A percentile compares a stretch with the other conserved stretches of the same genome.
These are phyloP conservation scores for Plasmopara viticola DNA, from an alignment of 352 stramenopile species.

Conservation along the genomic window DNA sequence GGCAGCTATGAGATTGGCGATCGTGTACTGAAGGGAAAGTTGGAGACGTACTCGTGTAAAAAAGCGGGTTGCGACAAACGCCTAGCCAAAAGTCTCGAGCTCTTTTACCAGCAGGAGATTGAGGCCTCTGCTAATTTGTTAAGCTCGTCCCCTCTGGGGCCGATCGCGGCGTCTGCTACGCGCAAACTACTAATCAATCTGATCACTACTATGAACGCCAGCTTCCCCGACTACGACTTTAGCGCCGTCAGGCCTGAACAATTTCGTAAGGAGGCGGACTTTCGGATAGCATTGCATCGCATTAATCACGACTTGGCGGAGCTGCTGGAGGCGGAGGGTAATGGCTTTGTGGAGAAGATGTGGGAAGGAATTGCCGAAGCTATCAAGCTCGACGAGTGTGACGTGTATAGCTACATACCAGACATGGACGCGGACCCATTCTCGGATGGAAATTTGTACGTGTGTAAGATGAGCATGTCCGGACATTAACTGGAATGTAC, in stretches of 20 bases:
- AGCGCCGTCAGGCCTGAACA: constrained; percentile 83
- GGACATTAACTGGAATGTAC: constrained; percentile 5
- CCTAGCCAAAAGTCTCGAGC: constrained; percentile 84
- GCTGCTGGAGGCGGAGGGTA: constrained; percentile 95
- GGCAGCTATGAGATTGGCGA: constrained; percentile 82
- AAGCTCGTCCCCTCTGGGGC: constrained; percentile 70
- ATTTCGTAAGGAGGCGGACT: constrained; percentile 85
- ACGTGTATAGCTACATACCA: constrained; percentile 91
- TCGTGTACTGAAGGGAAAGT: constrained; percentile 78
- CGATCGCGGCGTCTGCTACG: constrained; percentile 65
- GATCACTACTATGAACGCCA: constrained; percentile 93
- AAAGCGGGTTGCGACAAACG: constrained; percentile 89
- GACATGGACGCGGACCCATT: constrained; percentile 92
- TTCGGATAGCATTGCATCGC: constrained; percentile 78
- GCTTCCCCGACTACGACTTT: constrained; percentile 92
- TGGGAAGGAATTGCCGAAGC: constrained; percentile 88
- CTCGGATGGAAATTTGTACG: constrained; percentile 83
- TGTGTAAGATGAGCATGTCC: constrained; percentile 4
- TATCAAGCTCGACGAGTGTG: constrained; percentile 85
- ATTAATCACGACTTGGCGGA: constrained; percentile 87
- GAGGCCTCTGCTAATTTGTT: constrained; percentile 50
- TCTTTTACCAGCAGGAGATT: constrained; percentile 80
- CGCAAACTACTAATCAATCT: constrained; percentile 90
- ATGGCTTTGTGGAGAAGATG: constrained; percentile 98
- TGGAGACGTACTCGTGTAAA: constrained; percentile 92